Conservation (phyloP, 805 yeast genomes). For the Yamadazyma sp. region DNA sequence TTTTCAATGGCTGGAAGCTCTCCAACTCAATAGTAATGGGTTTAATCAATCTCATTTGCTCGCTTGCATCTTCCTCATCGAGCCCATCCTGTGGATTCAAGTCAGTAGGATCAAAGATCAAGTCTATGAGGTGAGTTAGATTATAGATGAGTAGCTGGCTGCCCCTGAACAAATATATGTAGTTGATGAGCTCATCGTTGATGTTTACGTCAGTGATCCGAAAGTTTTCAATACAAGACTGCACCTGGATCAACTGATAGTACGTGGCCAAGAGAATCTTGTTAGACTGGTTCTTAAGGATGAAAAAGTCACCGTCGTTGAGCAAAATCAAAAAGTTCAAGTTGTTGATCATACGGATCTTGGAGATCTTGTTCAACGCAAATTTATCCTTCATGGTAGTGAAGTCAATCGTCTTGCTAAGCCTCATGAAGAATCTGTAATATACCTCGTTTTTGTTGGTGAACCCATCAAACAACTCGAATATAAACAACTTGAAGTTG, state of each 20-base stretch:
- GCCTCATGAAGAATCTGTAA: conserved; percentile 29
- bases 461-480: conserved; percentile 12
- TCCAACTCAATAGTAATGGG: conserved; percentile 30
- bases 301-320: conserved; percentile 38
- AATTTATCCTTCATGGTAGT: conserved; percentile 30
- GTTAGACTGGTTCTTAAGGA: conserved; percentile 32
- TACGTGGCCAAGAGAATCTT: conserved; percentile 15
- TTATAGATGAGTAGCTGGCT: conserved; percentile 25
- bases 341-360: conserved; percentile 26
- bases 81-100: conserved; percentile 18
- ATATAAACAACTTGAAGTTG: conserved; percentile 10
- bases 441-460: conserved; percentile 11
- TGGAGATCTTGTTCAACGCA: conserved; percentile 21
- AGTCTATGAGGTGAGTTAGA: conserved; percentile 16
- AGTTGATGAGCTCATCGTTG: conserved; percentile 12
- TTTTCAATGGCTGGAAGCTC: conserved; percentile 26
- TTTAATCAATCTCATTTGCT: conserved; percentile 13
- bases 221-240: conserved; percentile 32
- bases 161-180: conserved; percentile 39
- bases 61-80: conserved; percentile 15
- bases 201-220: conserved; percentile 25
- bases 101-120: conserved; percentile 21
- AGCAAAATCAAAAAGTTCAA: conserved; percentile 37
- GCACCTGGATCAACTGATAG: conserved; percentile 35
- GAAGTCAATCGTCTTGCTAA: conserved; percentile 34